Evolutionary conservation across 2,329 filamentous ascomycete genomes (phyloP), one percentile per base, ranked within the genome.

Genomic region (Aschersonia sp.): DNA sequence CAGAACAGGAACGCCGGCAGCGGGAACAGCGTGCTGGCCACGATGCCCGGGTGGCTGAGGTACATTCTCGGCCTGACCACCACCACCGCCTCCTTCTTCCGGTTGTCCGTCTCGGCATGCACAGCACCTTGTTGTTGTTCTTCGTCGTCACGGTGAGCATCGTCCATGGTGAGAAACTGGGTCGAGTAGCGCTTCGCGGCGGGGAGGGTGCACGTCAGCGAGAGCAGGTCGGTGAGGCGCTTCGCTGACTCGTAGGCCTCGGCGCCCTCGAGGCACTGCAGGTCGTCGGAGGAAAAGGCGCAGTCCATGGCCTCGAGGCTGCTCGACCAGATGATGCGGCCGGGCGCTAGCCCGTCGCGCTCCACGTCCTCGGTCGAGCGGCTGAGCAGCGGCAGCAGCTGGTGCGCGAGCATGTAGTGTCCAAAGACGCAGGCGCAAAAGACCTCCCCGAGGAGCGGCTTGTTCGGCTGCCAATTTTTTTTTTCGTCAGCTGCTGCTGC

Each of bases 391-490:
- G 87, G 83, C 54, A 84, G 74, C 9, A 97, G 73, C 58, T 83
- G 79, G 62, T 95, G 89, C 12, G 79, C 78, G 30, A 98, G 78
- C 58, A 95, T 68, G 62, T 98, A 97, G 67, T 98, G 92, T 0
- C 92, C 92, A 60, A 98, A 97, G 32, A 95, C 76, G 59, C 97
- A 97, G 45, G 90, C 83, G 61, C 83, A 84, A 62, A 97, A 98
- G 14, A 95, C 79, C 54, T 87, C 74, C 4, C 87, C 89, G 1
- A 98, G 68, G 5, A 70, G 66, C 1, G 83, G 80, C 51, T 63
- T 60, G 4, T 63, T 59, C 11, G 74, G 66, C 59, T 88, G 73
- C 42, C 32, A 30, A 11, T 45, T 6, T 22, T 11, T 32, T 41
- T 41, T 8, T 9, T 8, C 12, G 35, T 22, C 22, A 22, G 22